phyloP scores from a whole-genome alignment of 1,284 basidiomycete species.

The Stygiomarasmius scandens region DNA sequence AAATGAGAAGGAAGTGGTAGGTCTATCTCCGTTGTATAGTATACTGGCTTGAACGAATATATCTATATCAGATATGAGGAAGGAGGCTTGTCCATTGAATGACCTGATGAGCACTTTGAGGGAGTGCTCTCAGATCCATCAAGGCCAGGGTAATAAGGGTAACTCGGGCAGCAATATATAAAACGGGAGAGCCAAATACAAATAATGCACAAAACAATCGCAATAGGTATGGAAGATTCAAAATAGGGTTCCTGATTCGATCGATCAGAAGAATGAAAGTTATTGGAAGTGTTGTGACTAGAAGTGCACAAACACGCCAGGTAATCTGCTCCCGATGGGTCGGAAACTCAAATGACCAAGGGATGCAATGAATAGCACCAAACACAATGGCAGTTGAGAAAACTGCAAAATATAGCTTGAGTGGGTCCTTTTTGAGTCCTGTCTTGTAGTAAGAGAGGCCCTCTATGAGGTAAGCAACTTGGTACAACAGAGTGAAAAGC shows the following conservation, averaged over 20 bases:
- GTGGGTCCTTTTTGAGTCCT: not conserved
- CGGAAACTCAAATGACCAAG: constrained; percentile 6
- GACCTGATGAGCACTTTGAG: not conserved
- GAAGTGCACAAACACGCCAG: not conserved
- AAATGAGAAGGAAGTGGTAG: too few species aligned
- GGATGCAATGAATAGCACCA: constrained; percentile 10
- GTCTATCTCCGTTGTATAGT: too few species aligned
- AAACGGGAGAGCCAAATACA: not conserved
- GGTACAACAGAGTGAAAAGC: not conserved
- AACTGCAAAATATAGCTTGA: not conserved
- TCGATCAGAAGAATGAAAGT: not conserved
- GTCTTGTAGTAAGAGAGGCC: not conserved
- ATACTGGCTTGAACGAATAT: not conserved
- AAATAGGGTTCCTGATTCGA: not conserved
- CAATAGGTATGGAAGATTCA: not conserved
- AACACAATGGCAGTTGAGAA: not conserved
- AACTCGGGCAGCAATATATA: not conserved
- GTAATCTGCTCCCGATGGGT: not conserved
- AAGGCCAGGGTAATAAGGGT: not conserved
- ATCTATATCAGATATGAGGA: not conserved
- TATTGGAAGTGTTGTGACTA: not conserved
- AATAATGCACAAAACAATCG: not conserved
- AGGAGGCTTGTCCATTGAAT: constrained; percentile 1
- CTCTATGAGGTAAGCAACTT: not conserved
- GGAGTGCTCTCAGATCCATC: not conserved